A percentile compares a stretch with the other conserved stretches of the same genome.
These are phyloP conservation scores for Carex cristatella DNA, from an alignment of 176 grass and related monocot genomes.

Conservation along the genomic window DNA sequence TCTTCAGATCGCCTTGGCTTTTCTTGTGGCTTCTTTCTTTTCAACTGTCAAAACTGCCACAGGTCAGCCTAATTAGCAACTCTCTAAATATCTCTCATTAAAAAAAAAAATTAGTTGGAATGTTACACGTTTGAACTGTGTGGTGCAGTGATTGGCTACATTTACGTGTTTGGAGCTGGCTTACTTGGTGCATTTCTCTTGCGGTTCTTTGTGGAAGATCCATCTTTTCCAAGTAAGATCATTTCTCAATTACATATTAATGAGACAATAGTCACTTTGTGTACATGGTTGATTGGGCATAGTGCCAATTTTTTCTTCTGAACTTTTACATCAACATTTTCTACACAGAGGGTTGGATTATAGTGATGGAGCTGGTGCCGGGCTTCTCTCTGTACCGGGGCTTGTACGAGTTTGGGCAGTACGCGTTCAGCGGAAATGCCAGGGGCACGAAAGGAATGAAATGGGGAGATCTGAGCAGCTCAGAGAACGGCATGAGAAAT, in stretches of 20 bases:
- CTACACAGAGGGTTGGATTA: constrained; percentile 59
- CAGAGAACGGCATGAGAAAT: constrained; percentile 50
- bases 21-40: constrained; percentile 64
- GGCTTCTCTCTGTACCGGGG: constrained; percentile 81
- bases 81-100: not conserved
- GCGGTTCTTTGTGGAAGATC: constrained; percentile 55
- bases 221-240: constrained; percentile 63
- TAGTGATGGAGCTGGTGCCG: constrained; percentile 82
- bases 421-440: constrained; percentile 39
- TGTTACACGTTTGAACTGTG: too few relatives aligned
- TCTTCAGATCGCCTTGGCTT: constrained; percentile 61
- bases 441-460: constrained; percentile 59
- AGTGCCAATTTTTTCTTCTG: not conserved
- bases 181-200: constrained; percentile 69
- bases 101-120: too few relatives aligned
- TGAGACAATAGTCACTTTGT: not conserved
- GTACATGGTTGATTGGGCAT: not conserved
- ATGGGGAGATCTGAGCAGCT: constrained; percentile 57
- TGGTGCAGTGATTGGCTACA: constrained; percentile 76
- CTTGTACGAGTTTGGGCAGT: constrained; percentile 69
- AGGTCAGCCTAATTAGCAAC: constrained; percentile 25
- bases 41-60: constrained; percentile 70
- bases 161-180: constrained; percentile 82
- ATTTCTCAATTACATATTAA: constrained; percentile 6
- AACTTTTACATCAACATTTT: constrained; percentile 17